These are phyloP conservation scores for Saccharomycopsis guyanensis DNA, from an alignment of 805 yeast genomes.

Conservation along the genomic window DNA sequence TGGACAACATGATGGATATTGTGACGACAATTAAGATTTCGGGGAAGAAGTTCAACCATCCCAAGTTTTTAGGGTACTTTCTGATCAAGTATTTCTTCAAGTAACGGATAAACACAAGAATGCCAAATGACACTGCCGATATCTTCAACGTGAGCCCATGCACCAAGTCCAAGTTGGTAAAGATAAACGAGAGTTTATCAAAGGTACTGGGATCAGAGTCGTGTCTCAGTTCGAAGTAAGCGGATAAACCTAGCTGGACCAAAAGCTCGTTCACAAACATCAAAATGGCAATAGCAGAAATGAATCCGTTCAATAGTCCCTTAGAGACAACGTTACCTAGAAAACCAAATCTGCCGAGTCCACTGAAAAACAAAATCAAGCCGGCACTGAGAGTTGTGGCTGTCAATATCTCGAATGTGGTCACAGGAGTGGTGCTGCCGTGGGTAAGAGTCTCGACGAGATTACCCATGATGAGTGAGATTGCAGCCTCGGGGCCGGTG, in stretches of 20 bases:
- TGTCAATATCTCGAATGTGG: conserved; percentile 40
- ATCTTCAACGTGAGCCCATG: conserved; percentile 58
- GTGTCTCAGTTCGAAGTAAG: conserved; percentile 35
- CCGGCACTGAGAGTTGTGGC: conserved; percentile 59
- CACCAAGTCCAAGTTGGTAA: conserved; percentile 34
- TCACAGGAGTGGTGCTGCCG: neutral
- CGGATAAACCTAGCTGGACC: conserved; percentile 70
- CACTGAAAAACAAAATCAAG: conserved; percentile 58
- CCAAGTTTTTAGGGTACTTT: conserved; percentile 23
- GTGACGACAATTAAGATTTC: conserved; percentile 77
- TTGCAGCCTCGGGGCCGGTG: conserved; percentile 88
- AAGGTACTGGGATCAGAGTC: conserved; percentile 8
- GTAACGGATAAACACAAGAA: conserved; percentile 36
- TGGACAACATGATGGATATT: conserved; percentile 47
- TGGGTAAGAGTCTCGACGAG: conserved; percentile 46
- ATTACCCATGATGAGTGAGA: conserved; percentile 76
- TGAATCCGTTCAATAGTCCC: conserved; percentile 71
- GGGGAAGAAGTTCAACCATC: conserved; percentile 59
- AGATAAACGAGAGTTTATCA: conserved; percentile 55
- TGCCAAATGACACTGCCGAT: conserved; percentile 43
- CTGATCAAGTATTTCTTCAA: conserved; percentile 26
- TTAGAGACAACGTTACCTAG: conserved; percentile 73
- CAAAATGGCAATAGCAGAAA: conserved; percentile 79
- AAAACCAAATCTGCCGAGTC: conserved; percentile 76
- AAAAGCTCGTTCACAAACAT: conserved; percentile 73